A percentile compares a stretch with the other conserved stretches of the same genome.
Evolutionary conservation across 2,329 filamentous ascomycete genomes (phyloP).

Genomic region (Fusarium bulbicola): DNA sequence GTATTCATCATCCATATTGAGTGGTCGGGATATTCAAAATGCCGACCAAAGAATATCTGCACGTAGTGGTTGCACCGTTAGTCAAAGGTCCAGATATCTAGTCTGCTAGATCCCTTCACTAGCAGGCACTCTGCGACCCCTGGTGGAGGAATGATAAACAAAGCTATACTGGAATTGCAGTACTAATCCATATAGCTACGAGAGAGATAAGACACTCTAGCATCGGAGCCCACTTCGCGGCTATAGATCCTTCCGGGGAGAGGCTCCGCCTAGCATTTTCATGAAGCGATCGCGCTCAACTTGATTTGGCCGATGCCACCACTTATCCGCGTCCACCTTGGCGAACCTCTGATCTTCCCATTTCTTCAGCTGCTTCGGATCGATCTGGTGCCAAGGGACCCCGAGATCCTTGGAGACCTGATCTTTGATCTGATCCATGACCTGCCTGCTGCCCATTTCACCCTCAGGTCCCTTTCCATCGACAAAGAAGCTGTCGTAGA

Average conservation of each 20-base stretch:
- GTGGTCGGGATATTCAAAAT: background rate
- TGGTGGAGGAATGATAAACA: background rate
- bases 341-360: conserved; percentile 19
- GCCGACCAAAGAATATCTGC: background rate
- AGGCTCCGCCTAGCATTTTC: background rate
- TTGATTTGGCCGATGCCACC: conserved; percentile 21
- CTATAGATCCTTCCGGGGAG: background rate
- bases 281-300: conserved; percentile 15
- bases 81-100: background rate
- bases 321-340: conserved; percentile 9
- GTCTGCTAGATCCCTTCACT: background rate
- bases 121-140: background rate
- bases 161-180: background rate
- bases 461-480: background rate
- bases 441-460: accelerated
- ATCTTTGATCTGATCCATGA: conserved; percentile 14
- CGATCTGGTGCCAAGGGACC: conserved; percentile 28
- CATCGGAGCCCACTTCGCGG: background rate
- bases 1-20: too few relatives aligned
- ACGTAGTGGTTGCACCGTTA: background rate
- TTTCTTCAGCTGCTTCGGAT: background rate
- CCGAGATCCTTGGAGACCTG: conserved; percentile 30
- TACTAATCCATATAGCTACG: background rate
- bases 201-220: background rate
- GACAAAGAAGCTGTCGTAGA: conserved; percentile 11